Evolutionary conservation across 371 early-diverging fungal species (phyloP).

Genomic region (Syncephalastrum racemosum): DNA sequence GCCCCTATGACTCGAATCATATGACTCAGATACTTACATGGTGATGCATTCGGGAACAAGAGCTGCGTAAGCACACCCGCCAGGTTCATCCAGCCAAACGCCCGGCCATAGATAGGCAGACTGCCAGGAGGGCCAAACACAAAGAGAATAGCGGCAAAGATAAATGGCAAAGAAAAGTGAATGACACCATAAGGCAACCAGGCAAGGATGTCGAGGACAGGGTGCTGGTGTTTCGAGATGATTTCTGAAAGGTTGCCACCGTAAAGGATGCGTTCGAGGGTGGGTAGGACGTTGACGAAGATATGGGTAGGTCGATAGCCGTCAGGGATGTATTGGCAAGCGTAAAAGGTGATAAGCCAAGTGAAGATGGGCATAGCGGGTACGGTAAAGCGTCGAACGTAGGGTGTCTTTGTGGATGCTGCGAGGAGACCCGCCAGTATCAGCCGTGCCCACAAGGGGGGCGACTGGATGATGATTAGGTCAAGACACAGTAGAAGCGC

Average conservation of each 20-base stretch:
- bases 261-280: slow-evolving; percentile 67
- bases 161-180: slow-evolving; percentile 66
- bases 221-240: slow-evolving; percentile 52
- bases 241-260: slow-evolving; percentile 68
- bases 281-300: slow-evolving; percentile 68
- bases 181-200: slow-evolving; percentile 76
- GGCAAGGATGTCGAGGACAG: slow-evolving; percentile 60
- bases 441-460: slow-evolving; percentile 19
- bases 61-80: slow-evolving; percentile 71
- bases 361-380: slow-evolving; percentile 62
- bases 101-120: slow-evolving; percentile 54
- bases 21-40: slow-evolving; percentile 58
- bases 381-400: slow-evolving; percentile 46
- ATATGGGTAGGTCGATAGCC: slow-evolving; percentile 60
- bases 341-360: slow-evolving; percentile 64
- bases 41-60: slow-evolving; percentile 70
- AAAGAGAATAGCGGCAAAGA: slow-evolving; percentile 49
- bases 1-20: background rate
- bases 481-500: slow-evolving; percentile 19
- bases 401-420: slow-evolving; percentile 28
- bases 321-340: slow-evolving; percentile 65
- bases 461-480: slow-evolving; percentile 28
- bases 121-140: slow-evolving; percentile 55
- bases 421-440: slow-evolving; percentile 16
- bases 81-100: slow-evolving; percentile 71